Base-by-base conservation (phyloP, 495 filamentous ascomycete genomes). In the Evernia prunastri region DNA sequence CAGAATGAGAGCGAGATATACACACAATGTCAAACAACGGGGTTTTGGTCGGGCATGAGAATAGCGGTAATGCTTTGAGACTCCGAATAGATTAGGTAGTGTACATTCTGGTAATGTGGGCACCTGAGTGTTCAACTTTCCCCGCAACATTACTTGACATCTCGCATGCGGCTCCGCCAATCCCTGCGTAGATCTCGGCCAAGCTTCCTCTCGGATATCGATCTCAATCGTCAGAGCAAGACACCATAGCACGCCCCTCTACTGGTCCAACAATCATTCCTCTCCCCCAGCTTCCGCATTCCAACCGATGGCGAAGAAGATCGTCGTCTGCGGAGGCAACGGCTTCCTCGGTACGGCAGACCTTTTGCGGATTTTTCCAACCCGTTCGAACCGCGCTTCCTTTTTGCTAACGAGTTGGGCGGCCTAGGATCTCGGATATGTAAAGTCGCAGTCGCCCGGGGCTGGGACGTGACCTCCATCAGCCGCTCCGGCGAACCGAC, bases 281-380 rank as follows among this genome's bases (percentile, higher is more conserved):
- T 51, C 10, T 15, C 10, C 31, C 11, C 23, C 59, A 53, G 23
- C 9, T 27, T 27, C 31, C 15, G 47, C 11, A 61, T 0, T 42
- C 4, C 4, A 12, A 5, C 13, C 15, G 58, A 69, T 67, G 67
- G 39, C 20, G 68, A 82, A 66, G 75, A 78, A 57, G 70, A 76
- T 98, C 18, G 85, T 97, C 45, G 92, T 98, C 57, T 93, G 89
- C 58, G 94, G 94, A 60, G 94, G 94, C 60, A 96, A 87, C 71
- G 94, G 94, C n/a, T 98, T 98, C 72, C 75, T 98, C 49, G 87
- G 87, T 86, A 20, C 13, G n/a, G n/a, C n/a, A n/a, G 53, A 23
- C 68, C 39, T 74, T 75, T 59, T 31, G 25, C 49, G 13, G 31
- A 47, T 31, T 47, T 60, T 31, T 47, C 61, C 23, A n/a, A 18